Conservation (phyloP, 306 rosid genomes). For the Lathyrus aphaca region DNA sequence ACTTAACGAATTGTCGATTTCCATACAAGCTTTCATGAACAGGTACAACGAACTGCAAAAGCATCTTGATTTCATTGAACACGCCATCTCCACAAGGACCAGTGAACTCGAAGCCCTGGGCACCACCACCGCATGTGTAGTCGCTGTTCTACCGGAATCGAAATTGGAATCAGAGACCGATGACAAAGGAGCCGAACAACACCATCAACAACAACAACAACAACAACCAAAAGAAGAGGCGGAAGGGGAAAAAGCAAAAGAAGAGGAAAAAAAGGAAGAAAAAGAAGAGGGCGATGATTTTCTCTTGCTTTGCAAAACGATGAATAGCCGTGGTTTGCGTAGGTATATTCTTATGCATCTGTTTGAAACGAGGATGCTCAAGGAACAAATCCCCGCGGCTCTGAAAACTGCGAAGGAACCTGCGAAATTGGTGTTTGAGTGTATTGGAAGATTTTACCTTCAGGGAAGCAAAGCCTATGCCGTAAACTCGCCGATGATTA, state of each 20-base stretch:
- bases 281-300: constrained; percentile 35
- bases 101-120: constrained; percentile 28
- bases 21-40: constrained; percentile 46
- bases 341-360: constrained; percentile 44
- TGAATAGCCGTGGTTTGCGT: constrained; percentile 62
- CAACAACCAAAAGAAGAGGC: background rate
- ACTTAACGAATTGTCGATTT: constrained; percentile 46
- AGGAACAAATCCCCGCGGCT: constrained; percentile 48
- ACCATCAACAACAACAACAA: background rate
- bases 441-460: constrained; percentile 62
- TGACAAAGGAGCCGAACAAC: background rate
- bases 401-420: constrained; percentile 54
- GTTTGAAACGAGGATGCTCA: constrained; percentile 37
- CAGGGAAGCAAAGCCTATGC: constrained; percentile 62
- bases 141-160: background rate
- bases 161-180: constrained; percentile 22
- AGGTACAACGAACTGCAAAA: constrained; percentile 53
- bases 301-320: constrained; percentile 44
- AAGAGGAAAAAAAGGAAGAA: background rate
- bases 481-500: constrained; percentile 49
- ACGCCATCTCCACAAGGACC: constrained; percentile 44
- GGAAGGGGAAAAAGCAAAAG: background rate
- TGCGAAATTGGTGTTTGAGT: constrained; percentile 55
- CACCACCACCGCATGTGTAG: background rate
- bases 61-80: constrained; percentile 52